Evolutionary conservation across 129 eudicot genomes (phyloP), one percentile per base, ranked within the genome.

Genomic region (Flaveria ramosissima): DNA sequence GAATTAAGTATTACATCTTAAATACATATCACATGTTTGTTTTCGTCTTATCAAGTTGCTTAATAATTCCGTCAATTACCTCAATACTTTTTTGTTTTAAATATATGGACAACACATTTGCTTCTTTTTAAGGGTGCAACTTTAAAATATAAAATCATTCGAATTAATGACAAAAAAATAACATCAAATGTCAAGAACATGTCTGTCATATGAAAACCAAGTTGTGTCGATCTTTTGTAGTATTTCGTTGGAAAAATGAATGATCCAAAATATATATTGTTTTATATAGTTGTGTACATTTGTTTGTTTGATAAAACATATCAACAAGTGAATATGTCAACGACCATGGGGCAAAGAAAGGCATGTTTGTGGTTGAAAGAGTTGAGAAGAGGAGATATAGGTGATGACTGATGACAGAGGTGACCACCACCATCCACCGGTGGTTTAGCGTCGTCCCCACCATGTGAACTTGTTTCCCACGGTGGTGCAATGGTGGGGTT

Each of bases 301-400:
- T 56, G n/a, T 66, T 76, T 24, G 66, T 77, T 57, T 14, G 56
- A 70, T 56, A 7, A 30, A 70, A 45, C 76, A 59, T 27, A 30
- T 45, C 10, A 17, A 72, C 53, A 79, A 73, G 70, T 47, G 27
- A 56, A 55, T 73, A 73, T 80, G 84, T 74, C 84, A 80, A 80
- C 84, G 84, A 80, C 46, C 80, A 47, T 73, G 84, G 70, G 84
- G 52, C 84, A 74, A 80, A 56, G 84, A 80, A 53, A 80, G 71
- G 71, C 41, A 59, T 19, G 63, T 67, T 67, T 45, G 84, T 57
- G 84, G 84, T 80, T 73, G 79, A 80, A 74, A 36, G 41, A 4
- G 1, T 5, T 36, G 41, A 36, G 19, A 13, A 24, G 68, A 62
- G 20, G 32, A 46, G 53, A 48, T 48, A 48, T 16, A 36, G 14